Base-by-base conservation (phyloP, 2,329 filamentous ascomycete species). In the Lecanoromycetidae sp. region DNA sequence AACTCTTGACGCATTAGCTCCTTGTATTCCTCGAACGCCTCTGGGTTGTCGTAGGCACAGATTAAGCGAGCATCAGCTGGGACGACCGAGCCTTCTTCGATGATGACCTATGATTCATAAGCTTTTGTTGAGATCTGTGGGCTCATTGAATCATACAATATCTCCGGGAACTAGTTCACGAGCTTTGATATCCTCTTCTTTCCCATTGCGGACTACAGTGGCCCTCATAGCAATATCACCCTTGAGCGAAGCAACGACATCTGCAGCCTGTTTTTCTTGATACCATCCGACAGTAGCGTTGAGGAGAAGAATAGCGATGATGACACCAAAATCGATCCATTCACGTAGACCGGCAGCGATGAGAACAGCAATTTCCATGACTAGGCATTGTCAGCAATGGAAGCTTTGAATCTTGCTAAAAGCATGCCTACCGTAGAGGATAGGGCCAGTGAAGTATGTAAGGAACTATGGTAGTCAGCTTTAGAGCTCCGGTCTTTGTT, bases 241-340 rank as follows among this genome's bases (percentile, higher is more conserved):
- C 71, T 85, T 85, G 52, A 86, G 69, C 53, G 71, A 77, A 48
- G 81, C 81, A 58, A 84, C 81, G 59, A 85, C 80, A 66, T 86
- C 82, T 56, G 80, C 82, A 57, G 82, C 82, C 66, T 85, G 81
- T 71, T 86, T 86, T 67, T 86, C 82, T 64, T 85, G 82, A 65
- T 86, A 85, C 77, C 81, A 86, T 71, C 82, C 82, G 63, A 85
- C 82, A 54, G 80, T 68, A 55, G 82, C 82, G 69, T 87, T 87
- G 53, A 87, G 78, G 61, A 80, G 57, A 47, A 87, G 69, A 65
- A 87, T 86, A 71, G 75, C 82, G 58, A 80, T 76, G 63, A 86
- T 86, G 63, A 87, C 80, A 74, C 80, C 81, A 56, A 85, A 75
- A 69, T 87, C 82, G 55, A 84, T 74, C 81, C 81, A 86, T 66